Evolutionary conservation across 345 rosid genomes (phyloP), one percentile per base, ranked within the genome.

Genomic region (Hypericum androsaemum): DNA sequence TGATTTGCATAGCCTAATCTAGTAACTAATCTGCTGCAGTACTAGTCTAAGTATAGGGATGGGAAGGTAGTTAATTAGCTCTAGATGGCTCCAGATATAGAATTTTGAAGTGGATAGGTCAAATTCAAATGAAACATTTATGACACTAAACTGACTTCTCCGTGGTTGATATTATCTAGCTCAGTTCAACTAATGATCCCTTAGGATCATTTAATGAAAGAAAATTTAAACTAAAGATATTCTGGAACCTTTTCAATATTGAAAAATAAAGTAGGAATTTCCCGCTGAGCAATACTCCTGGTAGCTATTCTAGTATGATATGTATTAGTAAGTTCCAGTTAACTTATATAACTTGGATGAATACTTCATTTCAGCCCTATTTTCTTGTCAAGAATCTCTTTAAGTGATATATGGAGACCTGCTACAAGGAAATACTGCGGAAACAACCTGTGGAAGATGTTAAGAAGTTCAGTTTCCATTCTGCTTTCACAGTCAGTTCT

Each of bases 391-490:
- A 86, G 96, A 80, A 84, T 90, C 74, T 82, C 96, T 59, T 80
- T 86, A 42, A 74, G 74, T 70, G 98, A 90, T 71, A 77, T 84
- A 67, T 90, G 98, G 98, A 86, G 69, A 71, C 96, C 98, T 46
- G 95, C 95, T 39, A 64, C 79, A 16, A 77, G 77, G 69, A 76
- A 76, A 73, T 72, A 56, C 56, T 73, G 81, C 47, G 79, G 83
- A 64, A 80, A 79, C 66, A 68, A 84, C 72, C 37, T 74, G 35
- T 86, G 98, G 98, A 80, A 80, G 71, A 78, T 68, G 66, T 58
- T 86, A 36, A 86, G 75, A 76, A 82, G 86, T 47, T 79, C 89
- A 28, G 57, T 86, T 67, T 84, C 98, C 69, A 82, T 90, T 71
- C 85, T 84, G 36, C 72, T 86, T 42, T 90, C 98, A n/a, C 73